Base-by-base conservation (phyloP, 1,139 yeast genomes). In the Yamadazyma sp. region DNA sequence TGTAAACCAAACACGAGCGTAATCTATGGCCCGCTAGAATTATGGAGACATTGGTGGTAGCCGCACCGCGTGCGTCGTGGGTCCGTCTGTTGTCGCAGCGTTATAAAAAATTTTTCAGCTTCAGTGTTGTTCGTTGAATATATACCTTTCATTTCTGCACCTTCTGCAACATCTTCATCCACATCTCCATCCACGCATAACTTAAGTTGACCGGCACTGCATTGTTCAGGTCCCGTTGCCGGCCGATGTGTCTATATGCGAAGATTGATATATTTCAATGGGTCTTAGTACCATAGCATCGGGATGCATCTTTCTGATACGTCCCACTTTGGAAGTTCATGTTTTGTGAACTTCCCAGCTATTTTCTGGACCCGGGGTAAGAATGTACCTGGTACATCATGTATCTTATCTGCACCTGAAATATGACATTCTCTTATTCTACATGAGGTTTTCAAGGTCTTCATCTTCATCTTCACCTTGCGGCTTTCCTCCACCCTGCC, bases 401-500 rank as follows among this genome's bases (percentile, higher is more conserved):
- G 29, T 27, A 16, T 27, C 29, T 27, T 9, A 16, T 16, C 29
- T 11, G 4, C 12, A 6, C 15, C 4, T 12, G 28, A 25, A 25
- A 25, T 25, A 11, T 25, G 12, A 25, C 28, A 25, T 25, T 12
- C 15, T 12, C 14, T 25, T 14, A 4, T 18, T 13, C 22, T 41
- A 43, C 33, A 46, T 38, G 15, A 45, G 25, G 33, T 43, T 42
- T 25, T 37, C 39, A 16, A 50, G 42, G 17, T 47, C 41, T 18
- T 46, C 49, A 10, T 42, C 48, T 30, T 45, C 50, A 6, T 40
- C 35, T 11, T 11, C 25, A 45, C 33, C 24, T 47, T 36, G 6
- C 8, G 62, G 57, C 37, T 57, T 64, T 2, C 89, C 89, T 4
- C 86, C 86, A n/a, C 86, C 89, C 53, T 82, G 77, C 51, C 75